phyloP scores from a whole-genome alignment of 345 rosid species.

The Pseudoturritis turrita region DNA sequence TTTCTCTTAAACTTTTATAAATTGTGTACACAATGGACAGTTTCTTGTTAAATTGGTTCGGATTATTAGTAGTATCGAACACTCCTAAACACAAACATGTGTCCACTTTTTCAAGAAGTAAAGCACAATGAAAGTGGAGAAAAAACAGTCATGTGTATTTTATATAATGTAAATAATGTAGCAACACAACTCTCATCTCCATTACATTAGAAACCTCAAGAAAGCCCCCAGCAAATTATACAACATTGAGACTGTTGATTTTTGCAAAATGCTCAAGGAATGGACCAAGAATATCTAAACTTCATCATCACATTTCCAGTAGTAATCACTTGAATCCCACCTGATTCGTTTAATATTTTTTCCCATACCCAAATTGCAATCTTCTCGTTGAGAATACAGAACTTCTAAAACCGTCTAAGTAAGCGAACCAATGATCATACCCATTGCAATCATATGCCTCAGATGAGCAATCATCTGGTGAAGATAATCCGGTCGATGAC shows the following conservation, averaged over 20 bases:
- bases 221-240: neutral
- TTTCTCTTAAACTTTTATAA: neutral
- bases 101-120: neutral
- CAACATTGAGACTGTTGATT: neutral
- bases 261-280: neutral
- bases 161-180: neutral
- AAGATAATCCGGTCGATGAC: slow-evolving; percentile 57
- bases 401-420: slow-evolving; percentile 3
- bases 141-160: neutral
- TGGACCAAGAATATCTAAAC: neutral
- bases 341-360: neutral
- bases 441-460: neutral
- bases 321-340: neutral
- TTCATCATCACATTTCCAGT: neutral
- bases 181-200: neutral
- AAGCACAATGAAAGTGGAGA: neutral
- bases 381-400: neutral
- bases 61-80: neutral
- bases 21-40: neutral
- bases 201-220: neutral
- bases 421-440: neutral
- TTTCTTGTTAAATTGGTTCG: neutral
- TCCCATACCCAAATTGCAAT: neutral
- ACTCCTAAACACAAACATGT: neutral
- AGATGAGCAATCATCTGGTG: slow-evolving; percentile 24